Conservation (phyloP, 2,329 filamentous ascomycete species). For the Trichoderma koningiopsis region DNA sequence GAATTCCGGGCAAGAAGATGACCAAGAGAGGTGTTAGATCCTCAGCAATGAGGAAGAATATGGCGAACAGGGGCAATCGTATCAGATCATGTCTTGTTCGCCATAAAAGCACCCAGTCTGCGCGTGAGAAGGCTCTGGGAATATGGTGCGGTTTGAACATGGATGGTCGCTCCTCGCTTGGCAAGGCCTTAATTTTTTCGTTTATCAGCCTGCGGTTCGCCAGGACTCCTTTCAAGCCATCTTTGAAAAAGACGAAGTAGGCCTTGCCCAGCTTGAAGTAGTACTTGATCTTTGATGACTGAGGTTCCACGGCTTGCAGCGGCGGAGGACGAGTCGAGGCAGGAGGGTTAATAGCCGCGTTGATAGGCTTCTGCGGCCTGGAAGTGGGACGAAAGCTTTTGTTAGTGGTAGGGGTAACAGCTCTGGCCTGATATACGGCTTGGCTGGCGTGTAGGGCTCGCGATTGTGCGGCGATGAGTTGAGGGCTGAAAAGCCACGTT, state of each 20-base stretch:
- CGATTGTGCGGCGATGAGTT: constrained; percentile 15
- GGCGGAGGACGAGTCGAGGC: constrained; percentile 70
- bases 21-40: constrained; percentile 86
- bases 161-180: constrained; percentile 58
- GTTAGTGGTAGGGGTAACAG: constrained; percentile 32
- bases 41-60: constrained; percentile 76
- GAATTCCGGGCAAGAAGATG: constrained; percentile 66
- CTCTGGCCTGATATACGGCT: constrained; percentile 29
- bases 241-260: constrained; percentile 86
- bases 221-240: constrained; percentile 74
- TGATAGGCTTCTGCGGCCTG: constrained; percentile 35
- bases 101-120: constrained; percentile 69
- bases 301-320: constrained; percentile 62
- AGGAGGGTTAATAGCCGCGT: constrained; percentile 67
- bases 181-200: constrained; percentile 45
- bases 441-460: constrained; percentile 25
- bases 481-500: constrained; percentile 27
- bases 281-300: constrained; percentile 45
- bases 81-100: constrained; percentile 72
- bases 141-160: constrained; percentile 40
- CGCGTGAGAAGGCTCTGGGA: constrained; percentile 53
- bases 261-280: constrained; percentile 68
- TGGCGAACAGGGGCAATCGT: constrained; percentile 75
- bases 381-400: constrained; percentile 28
- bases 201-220: constrained; percentile 62